phyloP scores from a whole-genome alignment of 2,329 filamentous ascomycete species.

The Ceratocystiopsis brevicomis region DNA sequence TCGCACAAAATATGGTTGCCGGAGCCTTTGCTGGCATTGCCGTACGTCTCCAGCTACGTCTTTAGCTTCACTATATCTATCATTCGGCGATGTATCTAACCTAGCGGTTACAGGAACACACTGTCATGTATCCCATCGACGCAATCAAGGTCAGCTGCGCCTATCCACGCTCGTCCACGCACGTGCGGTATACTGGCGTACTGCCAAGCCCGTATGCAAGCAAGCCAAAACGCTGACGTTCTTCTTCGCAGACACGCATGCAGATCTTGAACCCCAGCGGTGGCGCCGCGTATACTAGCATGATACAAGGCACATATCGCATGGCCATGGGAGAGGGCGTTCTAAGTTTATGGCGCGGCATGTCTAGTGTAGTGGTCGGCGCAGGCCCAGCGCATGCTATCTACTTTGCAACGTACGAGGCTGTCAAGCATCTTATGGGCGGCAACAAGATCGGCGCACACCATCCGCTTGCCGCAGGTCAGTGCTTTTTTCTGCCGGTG shows the following conservation, averaged over 20 bases:
- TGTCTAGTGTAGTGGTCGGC: slow-evolving; percentile 89
- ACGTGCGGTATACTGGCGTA: too few species aligned
- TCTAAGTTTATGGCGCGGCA: slow-evolving; percentile 82
- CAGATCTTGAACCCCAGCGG: slow-evolving; percentile 78
- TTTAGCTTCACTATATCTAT: too few species aligned
- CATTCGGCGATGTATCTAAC: too few species aligned
- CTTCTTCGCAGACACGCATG: slow-evolving; percentile 63
- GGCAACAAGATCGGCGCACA: slow-evolving; percentile 76
- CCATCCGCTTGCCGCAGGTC: slow-evolving; percentile 84
- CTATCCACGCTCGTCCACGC: background rate
- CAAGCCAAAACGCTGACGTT: too few species aligned
- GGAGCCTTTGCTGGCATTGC: slow-evolving; percentile 95
- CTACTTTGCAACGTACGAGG: slow-evolving; percentile 96
- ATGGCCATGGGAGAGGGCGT: slow-evolving; percentile 83
- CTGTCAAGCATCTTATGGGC: slow-evolving; percentile 88
- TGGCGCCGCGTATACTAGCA: slow-evolving; percentile 67
- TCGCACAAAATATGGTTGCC: slow-evolving; percentile 85
- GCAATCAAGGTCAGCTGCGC: slow-evolving; percentile 61
- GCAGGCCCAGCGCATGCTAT: slow-evolving; percentile 93
- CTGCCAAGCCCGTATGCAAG: background rate
- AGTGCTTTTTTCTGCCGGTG: slow-evolving; percentile 13
- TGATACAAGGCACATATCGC: slow-evolving; percentile 80
- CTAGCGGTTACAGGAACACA: slow-evolving; percentile 53
- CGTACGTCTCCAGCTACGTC: slow-evolving; percentile 44
- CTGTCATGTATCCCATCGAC: slow-evolving; percentile 97